Base-by-base conservation (phyloP, 1,139 yeast species). In the Kluyveromyces sp. region DNA sequence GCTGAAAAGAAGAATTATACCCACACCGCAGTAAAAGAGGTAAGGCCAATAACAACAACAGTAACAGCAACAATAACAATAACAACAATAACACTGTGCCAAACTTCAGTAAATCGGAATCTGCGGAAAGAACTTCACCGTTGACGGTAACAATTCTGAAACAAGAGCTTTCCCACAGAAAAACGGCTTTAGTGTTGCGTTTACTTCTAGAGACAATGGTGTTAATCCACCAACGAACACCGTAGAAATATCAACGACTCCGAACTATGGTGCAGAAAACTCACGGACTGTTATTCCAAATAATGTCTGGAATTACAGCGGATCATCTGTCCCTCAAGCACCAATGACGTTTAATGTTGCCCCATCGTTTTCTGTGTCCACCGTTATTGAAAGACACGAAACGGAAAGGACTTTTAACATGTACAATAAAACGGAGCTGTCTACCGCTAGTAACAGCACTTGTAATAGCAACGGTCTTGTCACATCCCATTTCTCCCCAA, bases 281-380 rank as follows among this genome's bases (percentile, higher is more conserved):
- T 4, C 25, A 41, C 26, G 34, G 7, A 41, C 35, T 10, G 8
- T 28, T 8, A 44, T 43, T 29, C 28, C 43, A 10, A 34, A 2
- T 34, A 35, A 29, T 26, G 38, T 41, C 4, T 48, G 59, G 51
- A 60, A 58, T 4, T 62, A 61, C 42, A 62, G 66, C 50, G 66
- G 66, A 1, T 60, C 63, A 7, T 58, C 65, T 5, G 59, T 58
- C 2, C 64, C 64, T 2, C 51, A 50, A 33, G 61, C 66, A 0
- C 65, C 66, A 3, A 43, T 54, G 2, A 48, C 52, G 1, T 55
- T 62, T 38, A 46, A 50, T 40, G 52, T 52, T 4, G 27, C 41
- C 7, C 45, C 48, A 10, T 41, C 48, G 2, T 35, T 41, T 28
- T 34, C 34, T 5, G 38, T 41, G 21, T 25, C 43, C 7, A 32